Conservation (phyloP, 1,139 yeast genomes). For the Magnusiomyces starmeri region DNA sequence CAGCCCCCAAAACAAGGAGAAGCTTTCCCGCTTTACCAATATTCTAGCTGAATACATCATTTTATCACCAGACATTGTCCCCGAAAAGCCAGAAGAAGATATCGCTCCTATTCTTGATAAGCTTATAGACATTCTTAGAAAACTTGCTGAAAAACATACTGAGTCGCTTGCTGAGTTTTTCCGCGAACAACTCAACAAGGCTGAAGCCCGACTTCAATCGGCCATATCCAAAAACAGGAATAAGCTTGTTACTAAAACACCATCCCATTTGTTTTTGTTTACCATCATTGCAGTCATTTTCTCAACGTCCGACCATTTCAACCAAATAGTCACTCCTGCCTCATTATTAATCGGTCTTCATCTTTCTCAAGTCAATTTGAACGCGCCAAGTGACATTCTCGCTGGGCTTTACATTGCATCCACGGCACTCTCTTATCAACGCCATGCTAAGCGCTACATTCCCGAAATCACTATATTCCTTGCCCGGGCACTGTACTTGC, state of each 20-base stretch:
- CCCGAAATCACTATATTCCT: constrained; percentile 71
- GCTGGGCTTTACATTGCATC: constrained; percentile 59
- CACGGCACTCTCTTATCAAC: constrained; percentile 61
- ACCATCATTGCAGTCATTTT: constrained; percentile 67
- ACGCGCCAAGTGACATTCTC: constrained; percentile 37
- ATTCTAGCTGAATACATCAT: constrained; percentile 60
- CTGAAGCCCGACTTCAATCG: constrained; percentile 9
- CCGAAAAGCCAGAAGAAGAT: constrained; percentile 25
- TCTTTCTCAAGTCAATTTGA: constrained; percentile 45
- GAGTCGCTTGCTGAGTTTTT: constrained; percentile 53
- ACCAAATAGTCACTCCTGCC: constrained; percentile 82
- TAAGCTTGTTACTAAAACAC: constrained; percentile 21
- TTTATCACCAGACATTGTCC: constrained; percentile 39
- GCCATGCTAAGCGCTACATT: constrained; percentile 66
- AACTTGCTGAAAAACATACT: constrained; percentile 59
- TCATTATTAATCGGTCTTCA: constrained; percentile 65
- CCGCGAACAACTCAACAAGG: constrained; percentile 38
- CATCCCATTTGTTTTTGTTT: constrained; percentile 58
- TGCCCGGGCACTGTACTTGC: constrained; percentile 29
- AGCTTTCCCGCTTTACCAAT: constrained; percentile 55
- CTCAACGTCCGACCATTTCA: constrained; percentile 94
- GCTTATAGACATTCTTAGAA: constrained; percentile 47
- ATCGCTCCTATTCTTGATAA: constrained; percentile 37
- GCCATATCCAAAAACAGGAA: constrained; percentile 8
- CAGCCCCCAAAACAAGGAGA: constrained; percentile 76